phyloP scores from a whole-genome alignment of 164 flowering plant genomes.

The Vitis rotundifolia region DNA sequence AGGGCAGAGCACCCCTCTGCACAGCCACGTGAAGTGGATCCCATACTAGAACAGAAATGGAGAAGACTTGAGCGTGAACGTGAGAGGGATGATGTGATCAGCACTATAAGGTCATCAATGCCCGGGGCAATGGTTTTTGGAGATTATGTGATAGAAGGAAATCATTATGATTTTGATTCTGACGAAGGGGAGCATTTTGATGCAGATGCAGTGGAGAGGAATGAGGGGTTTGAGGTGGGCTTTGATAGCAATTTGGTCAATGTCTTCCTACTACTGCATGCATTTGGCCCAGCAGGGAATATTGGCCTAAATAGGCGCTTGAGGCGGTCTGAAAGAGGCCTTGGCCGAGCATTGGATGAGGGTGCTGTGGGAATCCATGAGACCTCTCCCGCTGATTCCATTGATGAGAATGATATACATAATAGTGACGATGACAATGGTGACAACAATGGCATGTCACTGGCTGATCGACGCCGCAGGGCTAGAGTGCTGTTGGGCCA shows the following conservation, averaged over 20 bases:
- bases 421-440: conserved; percentile 9
- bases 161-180: conserved; percentile 7
- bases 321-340: conserved; percentile 39
- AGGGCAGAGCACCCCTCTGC: conserved; percentile 43
- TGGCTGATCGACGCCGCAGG: conserved; percentile 31
- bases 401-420: conserved; percentile 19
- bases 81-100: conserved; percentile 48
- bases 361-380: conserved; percentile 12
- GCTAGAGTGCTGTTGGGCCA: conserved; percentile 40
- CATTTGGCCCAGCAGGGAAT: conserved; percentile 49
- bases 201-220: conserved; percentile 24
- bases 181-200: conserved; percentile 23
- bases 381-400: conserved; percentile 16
- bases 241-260: conserved; percentile 44
- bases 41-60: conserved; percentile 47
- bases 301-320: conserved; percentile 35
- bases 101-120: conserved; percentile 48
- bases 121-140: conserved; percentile 55
- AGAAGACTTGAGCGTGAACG: conserved; percentile 40
- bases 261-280: conserved; percentile 57
- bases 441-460: conserved; percentile 18
- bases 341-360: conserved; percentile 21
- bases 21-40: conserved; percentile 49
- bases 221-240: conserved; percentile 35
- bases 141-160: conserved; percentile 51